Evolutionary conservation across 1,139 yeast genomes (phyloP).

Genomic region (Magnusiomyces tetraspermus): DNA sequence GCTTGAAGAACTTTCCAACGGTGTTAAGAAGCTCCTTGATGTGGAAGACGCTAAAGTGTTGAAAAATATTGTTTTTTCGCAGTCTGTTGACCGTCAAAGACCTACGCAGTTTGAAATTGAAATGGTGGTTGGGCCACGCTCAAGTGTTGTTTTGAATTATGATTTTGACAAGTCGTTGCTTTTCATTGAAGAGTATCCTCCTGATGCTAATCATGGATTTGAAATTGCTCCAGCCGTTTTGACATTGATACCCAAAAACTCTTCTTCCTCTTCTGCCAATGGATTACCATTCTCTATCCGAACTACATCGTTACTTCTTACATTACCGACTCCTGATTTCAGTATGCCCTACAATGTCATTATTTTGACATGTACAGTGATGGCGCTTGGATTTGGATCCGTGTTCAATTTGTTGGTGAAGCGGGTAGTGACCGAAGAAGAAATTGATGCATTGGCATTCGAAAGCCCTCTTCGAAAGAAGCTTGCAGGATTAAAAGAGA

Average conservation of each 20-base stretch:
- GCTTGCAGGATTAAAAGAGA: too few relatives aligned
- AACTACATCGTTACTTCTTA: constrained; percentile 73
- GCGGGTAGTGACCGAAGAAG: constrained; percentile 66
- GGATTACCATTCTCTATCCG: constrained; percentile 40
- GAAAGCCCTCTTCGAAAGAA: constrained; percentile 6
- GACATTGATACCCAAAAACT: constrained; percentile 27
- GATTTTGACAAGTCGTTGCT: constrained; percentile 82
- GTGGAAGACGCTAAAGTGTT: constrained; percentile 27
- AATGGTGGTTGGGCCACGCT: constrained; percentile 53
- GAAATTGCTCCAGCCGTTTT: constrained; percentile 81
- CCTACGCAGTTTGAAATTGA: constrained; percentile 77
- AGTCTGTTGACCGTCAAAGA: constrained; percentile 70
- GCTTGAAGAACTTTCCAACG: constrained; percentile 16
- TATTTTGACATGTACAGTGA: constrained; percentile 83
- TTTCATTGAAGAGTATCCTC: constrained; percentile 87
- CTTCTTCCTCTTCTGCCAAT: too few relatives aligned
- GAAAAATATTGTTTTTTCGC: constrained; percentile 51
- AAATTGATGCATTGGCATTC: constrained; percentile 41
- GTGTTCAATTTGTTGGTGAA: constrained; percentile 70
- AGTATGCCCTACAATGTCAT: constrained; percentile 98
- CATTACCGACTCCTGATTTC: constrained; percentile 95
- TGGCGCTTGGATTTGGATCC: constrained; percentile 88
- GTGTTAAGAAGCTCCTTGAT: constrained; percentile 16
- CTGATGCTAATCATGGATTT: constrained; percentile 98
- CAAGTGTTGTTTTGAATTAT: constrained; percentile 56